A percentile compares a stretch with the other conserved stretches of the same genome.
These are phyloP conservation scores for Neurospora crassa DNA, from an alignment of 2,329 filamentous ascomycete species.

Conservation along the genomic window DNA sequence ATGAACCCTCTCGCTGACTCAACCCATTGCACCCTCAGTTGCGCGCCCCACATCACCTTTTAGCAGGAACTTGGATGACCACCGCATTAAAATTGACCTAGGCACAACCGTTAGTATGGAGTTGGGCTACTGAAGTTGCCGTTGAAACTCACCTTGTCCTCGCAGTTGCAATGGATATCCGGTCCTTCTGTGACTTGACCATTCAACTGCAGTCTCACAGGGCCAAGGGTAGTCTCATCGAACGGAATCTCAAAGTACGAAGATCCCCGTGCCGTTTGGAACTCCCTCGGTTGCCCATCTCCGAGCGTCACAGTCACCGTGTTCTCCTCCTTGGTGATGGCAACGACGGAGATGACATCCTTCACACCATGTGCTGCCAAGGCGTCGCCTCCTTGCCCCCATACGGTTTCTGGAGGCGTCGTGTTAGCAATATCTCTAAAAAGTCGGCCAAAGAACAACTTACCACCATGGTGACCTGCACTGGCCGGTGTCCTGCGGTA, in stretches of 20 bases:
- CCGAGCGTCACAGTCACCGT: slow-evolving; percentile 30
- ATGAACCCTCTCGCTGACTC: background rate
- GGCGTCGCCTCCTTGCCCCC: slow-evolving; percentile 27
- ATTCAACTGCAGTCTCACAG: slow-evolving; percentile 29
- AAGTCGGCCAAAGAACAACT: slow-evolving; percentile 8
- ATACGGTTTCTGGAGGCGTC: slow-evolving; percentile 23
- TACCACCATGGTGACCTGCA: slow-evolving; percentile 27
- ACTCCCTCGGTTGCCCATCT: slow-evolving; percentile 16
- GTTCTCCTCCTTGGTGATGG: slow-evolving; percentile 23
- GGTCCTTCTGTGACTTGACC: slow-evolving; percentile 28
- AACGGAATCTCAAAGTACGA: slow-evolving; percentile 29
- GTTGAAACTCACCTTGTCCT: slow-evolving; percentile 7
- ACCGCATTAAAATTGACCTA: slow-evolving; percentile 28
- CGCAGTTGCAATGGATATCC: slow-evolving; percentile 20
- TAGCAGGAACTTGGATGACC: slow-evolving; percentile 20
- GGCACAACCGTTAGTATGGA: background rate
- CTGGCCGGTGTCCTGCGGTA: slow-evolving; percentile 29
- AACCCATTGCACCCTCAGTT: background rate
- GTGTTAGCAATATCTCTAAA: slow-evolving; percentile 3
- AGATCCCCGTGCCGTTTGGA: slow-evolving; percentile 16
- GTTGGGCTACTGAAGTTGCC: background rate
- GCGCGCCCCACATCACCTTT: slow-evolving; percentile 6
- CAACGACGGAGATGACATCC: slow-evolving; percentile 36
- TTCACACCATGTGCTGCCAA: slow-evolving; percentile 27
- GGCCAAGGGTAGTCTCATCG: slow-evolving; percentile 26